Evolutionary conservation across 2,329 filamentous ascomycete genomes (phyloP).

Genomic region (Herpotrichia juniperi): DNA sequence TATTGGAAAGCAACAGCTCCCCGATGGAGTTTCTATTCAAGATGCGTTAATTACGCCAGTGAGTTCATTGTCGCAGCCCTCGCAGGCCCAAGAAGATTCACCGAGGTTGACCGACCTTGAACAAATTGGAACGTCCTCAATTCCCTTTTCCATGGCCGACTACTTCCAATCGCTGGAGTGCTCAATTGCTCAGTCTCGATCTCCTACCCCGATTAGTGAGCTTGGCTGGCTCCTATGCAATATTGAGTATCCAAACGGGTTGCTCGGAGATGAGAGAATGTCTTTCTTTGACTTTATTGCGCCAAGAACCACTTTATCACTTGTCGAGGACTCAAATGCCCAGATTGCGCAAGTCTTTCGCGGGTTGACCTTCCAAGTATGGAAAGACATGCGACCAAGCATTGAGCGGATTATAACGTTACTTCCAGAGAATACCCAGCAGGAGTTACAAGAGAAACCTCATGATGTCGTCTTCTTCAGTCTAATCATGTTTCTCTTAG

Average conservation of each 20-base stretch:
- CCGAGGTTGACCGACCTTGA: background rate
- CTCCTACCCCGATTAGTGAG: background rate
- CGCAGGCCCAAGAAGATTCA: background rate
- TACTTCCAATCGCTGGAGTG: background rate
- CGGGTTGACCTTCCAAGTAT: background rate
- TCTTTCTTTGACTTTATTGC: background rate
- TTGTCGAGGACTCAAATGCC: background rate
- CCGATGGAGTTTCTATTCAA: background rate
- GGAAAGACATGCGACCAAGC: background rate
- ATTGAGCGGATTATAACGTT: background rate
- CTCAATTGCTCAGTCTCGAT: background rate
- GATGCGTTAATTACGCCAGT: background rate
- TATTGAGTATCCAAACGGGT: background rate
- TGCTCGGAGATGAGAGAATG: background rate
- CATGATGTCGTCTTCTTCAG: constrained; percentile 8
- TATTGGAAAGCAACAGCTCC: background rate
- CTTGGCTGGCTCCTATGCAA: no score
- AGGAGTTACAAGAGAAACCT: constrained; percentile 6
- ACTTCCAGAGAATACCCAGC: constrained; percentile 6
- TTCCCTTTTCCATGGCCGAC: no score
- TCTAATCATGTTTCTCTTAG: constrained; percentile 12
- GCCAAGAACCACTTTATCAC: background rate
- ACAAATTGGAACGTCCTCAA: no score
- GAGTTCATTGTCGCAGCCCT: background rate
- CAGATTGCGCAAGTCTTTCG: background rate